Evolutionary conservation across 768 basidiomycete species (phyloP), one percentile per base, ranked within the genome.

Genomic region (Lentinula aciculospora): DNA sequence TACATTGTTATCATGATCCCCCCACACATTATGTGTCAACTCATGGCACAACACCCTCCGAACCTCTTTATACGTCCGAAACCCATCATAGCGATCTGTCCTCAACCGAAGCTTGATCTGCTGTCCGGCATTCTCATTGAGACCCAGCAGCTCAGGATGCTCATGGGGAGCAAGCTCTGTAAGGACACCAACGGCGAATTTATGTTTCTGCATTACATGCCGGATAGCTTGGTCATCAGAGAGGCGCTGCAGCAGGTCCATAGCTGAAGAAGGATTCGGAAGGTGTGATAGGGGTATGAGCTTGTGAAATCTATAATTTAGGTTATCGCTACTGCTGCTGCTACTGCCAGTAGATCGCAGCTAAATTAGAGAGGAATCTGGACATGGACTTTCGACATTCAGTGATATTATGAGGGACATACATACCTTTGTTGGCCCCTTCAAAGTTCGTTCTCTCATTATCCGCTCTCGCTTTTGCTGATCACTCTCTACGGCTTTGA

Each of bases 81-180:
- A 89, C 9, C 88, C 89, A 60, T 88, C 87, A 63, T 88, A 89
- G 3, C 68, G 71, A 64, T 90, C 78, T 19, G 89, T 90, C 19
- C 89, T 74, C 48, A 91, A 65, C 17, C 88, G 81, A 2, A 91
- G 70, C 65, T 85, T 86, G 62, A 92, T 88, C 21, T 76, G 70
- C 62, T 82, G 72, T 0, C 89, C 88, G 0, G 69, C 74, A 49
- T 82, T 82, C 48, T 78, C 78, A 63, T 91, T 91, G 37, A 89
- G 74, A 0, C 90, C 89, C 3, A 89, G 75, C 9, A 91, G 68
- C 28, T 81, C 72, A 0, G 88, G 88, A 58, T 86, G 78, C 65
- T 90, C 88, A 58, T 88, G 88, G 0, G 89, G 89, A 15, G 88
- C 88, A 17, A 92, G 81, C 69, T 92, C 89, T 1, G 88, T 90